Base-by-base conservation (phyloP, 768 basidiomycete species). In the Scleroderma bovista region DNA sequence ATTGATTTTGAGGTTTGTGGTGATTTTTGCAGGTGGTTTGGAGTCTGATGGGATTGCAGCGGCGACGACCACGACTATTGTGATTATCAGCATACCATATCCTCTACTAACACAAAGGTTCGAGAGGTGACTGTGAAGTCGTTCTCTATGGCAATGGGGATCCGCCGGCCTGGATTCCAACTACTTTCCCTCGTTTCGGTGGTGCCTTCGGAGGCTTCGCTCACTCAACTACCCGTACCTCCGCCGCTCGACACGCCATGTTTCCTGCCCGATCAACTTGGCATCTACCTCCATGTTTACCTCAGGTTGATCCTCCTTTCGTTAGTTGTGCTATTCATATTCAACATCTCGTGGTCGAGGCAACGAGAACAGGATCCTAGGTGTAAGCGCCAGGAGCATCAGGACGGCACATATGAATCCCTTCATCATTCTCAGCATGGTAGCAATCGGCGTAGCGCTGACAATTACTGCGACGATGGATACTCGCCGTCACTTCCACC, bases 21-120 rank as follows among this genome's bases (percentile, higher is more conserved):
- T 24, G 17, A 42, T 22, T 51, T 43, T 19, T 15, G n/a, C 12
- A 11, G 40, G 50, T 2, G 3, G 22, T 43, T 44, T 31, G 22
- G 26, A 45, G 29, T 23, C 57, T 56, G 46, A 56, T 43, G 26
- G 34, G 49, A 33, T 51, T 38, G 36, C 48, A 92, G 89, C 57
- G 95, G 91, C 6, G 93, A 97, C 65, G 93, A 97, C 61, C 93
- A 96, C 63, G 95, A 97, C 60, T 92, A 94, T 56, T 98, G 95
- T 67, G 89, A 89, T 70, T 81, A 83, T 60, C 72, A 72, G 62
- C 81, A 84, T 64, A 56, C 68, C 54, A 62, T 65, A 47, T 51
- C 54, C 22, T 55, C 52, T 6, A 53, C 58, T 24, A 24, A 48
- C 9, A 36, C 56, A 22, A 66, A 66, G 32, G 70, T 80, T 12